Base-by-base conservation (phyloP, 208 protist genomes). In the Leishmania major region DNA sequence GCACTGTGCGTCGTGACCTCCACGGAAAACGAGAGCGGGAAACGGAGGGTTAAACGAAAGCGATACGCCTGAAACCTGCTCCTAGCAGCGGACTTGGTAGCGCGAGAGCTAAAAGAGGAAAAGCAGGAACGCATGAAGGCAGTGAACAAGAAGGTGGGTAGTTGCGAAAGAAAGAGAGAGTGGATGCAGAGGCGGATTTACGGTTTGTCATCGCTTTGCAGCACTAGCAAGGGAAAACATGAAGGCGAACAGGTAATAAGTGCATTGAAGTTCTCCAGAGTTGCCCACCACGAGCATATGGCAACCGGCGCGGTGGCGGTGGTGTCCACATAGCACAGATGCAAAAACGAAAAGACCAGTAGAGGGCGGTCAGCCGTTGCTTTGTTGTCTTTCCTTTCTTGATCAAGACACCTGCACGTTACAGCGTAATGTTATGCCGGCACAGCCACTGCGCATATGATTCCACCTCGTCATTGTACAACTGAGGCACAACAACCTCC, bases 361-460 rank as follows among this genome's bases (percentile, higher is more conserved):
- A 72, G 35, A 49, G n/a, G 60, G 10, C 72, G 13, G 11, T 74
- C 8, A 19, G 43, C 8, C 55, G 31, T n/a, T n/a, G 2, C 11
- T 74, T 74, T 31, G 3, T 35, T 74, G 28, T 6, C 25, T 37
- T 37, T 25, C 51, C 47, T 17, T 74, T 51, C 43, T 55, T 74
- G 40, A 17, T 25, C 17, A 62, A 62, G 31, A 28, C 47, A n/a
- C 15, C 40, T 3, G 53, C 59, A 53, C 25, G 31, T 51, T 57
- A 47, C 1, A 81, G 67, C 3, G 11, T 15, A 40, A 82, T 64
- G 45, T 60, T 57, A 47, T 82, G 77, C 28, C 78, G 60, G 8
- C 75, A 70, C 10, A 92, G 17, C 92, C 94, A 96, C 78, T 89
- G 69, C 17, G 75, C n/a, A 76, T 96, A 95, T 6, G 87, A 88